These are phyloP conservation scores for Cystobasidium tubakii DNA, from an alignment of 768 basidiomycete genomes.

Conservation along the genomic window DNA sequence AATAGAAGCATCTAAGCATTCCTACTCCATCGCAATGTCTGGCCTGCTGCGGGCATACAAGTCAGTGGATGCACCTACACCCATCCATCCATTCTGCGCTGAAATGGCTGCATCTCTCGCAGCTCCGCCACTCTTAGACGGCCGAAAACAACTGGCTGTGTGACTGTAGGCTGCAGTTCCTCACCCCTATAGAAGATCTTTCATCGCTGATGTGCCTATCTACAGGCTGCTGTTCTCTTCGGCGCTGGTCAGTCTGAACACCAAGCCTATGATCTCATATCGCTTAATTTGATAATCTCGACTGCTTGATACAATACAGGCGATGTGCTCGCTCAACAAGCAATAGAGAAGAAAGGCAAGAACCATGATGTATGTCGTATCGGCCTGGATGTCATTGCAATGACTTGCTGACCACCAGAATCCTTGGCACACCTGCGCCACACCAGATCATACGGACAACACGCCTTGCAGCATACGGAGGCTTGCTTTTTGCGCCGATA, in stretches of 20 bases:
- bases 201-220: background rate
- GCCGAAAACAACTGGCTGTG: slow-evolving; percentile 16
- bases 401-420: too few species aligned
- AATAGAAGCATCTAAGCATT: too few species aligned
- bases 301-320: background rate
- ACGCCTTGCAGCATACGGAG: slow-evolving; percentile 67
- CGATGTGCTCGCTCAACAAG: slow-evolving; percentile 80
- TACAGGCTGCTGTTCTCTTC: slow-evolving; percentile 42
- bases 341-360: slow-evolving; percentile 64
- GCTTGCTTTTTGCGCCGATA: slow-evolving; percentile 70
- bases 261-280: background rate
- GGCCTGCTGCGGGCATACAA: slow-evolving; percentile 31
- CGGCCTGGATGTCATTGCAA: background rate
- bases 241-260: slow-evolving; percentile 39
- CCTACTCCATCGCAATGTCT: slow-evolving; percentile 20
- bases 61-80: background rate
- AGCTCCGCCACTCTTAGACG: slow-evolving; percentile 16
- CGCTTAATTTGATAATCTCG: slow-evolving; percentile 44
- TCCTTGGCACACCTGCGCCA: too few species aligned
- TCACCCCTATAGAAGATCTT: background rate
- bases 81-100: background rate
- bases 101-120: background rate
- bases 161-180: background rate
- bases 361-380: slow-evolving; percentile 59
- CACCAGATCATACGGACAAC: slow-evolving; percentile 59